Conservation (phyloP, 805 yeast species). For the Hermanozyma aechmeae region DNA sequence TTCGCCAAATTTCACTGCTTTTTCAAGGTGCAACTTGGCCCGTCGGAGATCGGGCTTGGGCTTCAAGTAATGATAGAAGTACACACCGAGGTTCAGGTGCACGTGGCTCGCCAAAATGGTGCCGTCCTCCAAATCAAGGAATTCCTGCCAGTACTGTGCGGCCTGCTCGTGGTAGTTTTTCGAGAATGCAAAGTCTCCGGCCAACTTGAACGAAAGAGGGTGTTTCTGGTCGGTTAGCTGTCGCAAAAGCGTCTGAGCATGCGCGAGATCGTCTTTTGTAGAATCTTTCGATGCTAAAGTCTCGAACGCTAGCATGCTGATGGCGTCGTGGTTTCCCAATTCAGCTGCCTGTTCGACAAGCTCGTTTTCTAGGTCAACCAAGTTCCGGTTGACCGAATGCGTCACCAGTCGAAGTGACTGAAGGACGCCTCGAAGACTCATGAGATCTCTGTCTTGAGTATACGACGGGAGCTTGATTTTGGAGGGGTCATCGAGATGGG, state of each 20-base stretch:
- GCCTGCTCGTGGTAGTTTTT: conserved; percentile 45
- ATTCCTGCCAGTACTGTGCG: conserved; percentile 46
- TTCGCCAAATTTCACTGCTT: conserved; percentile 53
- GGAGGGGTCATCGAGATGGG: conserved; percentile 32
- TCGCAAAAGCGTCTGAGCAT: conserved; percentile 55
- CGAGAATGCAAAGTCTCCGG: conserved; percentile 65
- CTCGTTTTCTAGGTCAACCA: conserved; percentile 58
- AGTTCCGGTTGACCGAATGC: conserved; percentile 45
- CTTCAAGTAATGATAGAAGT: conserved; percentile 35
- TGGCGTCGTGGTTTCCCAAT: conserved; percentile 72
- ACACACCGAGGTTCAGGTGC: conserved; percentile 54
- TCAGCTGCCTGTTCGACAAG: conserved; percentile 81
- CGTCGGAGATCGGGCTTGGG: conserved; percentile 38
- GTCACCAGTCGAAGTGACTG: conserved; percentile 53
- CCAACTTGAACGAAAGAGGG: conserved; percentile 66
- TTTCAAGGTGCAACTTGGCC: conserved; percentile 53
- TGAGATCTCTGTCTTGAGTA: conserved; percentile 47
- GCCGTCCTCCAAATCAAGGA: conserved; percentile 45
- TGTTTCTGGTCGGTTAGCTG: conserved; percentile 52
- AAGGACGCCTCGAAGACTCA: conserved; percentile 59
- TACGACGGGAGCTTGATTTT: conserved; percentile 33
- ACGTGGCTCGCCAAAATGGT: conserved; percentile 64
- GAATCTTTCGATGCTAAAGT: conserved; percentile 28
- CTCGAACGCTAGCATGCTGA: conserved; percentile 62
- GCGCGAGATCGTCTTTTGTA: conserved; percentile 43